Evolutionary conservation across 2,329 filamentous ascomycete species (phyloP), one percentile per base, ranked within the genome.

Genomic region (Fusarium sp.): DNA sequence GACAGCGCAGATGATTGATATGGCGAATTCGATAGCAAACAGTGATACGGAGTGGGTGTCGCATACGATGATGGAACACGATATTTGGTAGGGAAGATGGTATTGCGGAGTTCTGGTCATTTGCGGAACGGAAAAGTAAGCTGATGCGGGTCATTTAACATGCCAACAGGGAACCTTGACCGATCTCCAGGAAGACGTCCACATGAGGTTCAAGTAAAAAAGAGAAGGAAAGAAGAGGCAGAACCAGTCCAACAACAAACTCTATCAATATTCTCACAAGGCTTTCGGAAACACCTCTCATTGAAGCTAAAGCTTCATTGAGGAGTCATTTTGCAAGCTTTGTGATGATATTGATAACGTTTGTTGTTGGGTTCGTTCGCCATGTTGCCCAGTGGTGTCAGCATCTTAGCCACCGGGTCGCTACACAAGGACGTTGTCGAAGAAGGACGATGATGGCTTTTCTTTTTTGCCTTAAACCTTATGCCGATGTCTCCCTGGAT

Each of bases 11-110:
- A 83, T 85, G 41, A 79, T 85, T 65, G 82, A 82, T 5, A 79
- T 85, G 63, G 82, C 83, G 0, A 82, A 85, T 47, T 83, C 82
- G 14, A 84, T 86, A 58, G 83, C 82, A 3, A 74, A 75, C 5
- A 78, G 67, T 50, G 80, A 83, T 32, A 81, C 81, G 3, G 82
- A 84, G 41, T 85, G 83, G 81, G 76, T 85, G 37, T 83, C 81
- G 1, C 82, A 84, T 55, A 80, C 80, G 0, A 81, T 84, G 58
- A 77, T 82, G 34, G 81, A 84, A 47, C 81, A 83, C 66, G 75
- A 79, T 47, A 83, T 82, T 11, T 83, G 79, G 80, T 82, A 21
- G 21, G n/a, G 48, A 34, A 11, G 9, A 10, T 11, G 16, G n/a
- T 21, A 13, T 14, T 20, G 10, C 25, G 25, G 25, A 16, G 45